Conservation (phyloP, 805 yeast genomes). For the Ogataea paraovalis region DNA sequence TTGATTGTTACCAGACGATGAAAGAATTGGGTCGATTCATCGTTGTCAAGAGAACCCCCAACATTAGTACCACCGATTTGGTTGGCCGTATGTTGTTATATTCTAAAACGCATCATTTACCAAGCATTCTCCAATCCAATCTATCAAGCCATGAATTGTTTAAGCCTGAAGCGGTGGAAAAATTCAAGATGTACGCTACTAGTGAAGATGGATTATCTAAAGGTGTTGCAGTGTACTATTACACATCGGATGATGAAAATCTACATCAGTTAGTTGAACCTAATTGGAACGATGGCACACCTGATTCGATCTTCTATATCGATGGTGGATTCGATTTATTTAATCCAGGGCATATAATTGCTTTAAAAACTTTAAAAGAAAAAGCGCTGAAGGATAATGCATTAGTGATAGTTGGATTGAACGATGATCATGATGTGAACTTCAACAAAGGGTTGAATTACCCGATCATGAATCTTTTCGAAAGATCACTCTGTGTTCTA, state of each 20-base stretch:
- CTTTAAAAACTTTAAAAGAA: constrained; percentile 47
- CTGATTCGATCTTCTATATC: constrained; percentile 44
- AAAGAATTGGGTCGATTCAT: constrained; percentile 82
- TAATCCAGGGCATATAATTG: constrained; percentile 88
- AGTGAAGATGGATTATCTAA: constrained; percentile 54
- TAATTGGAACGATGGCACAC: constrained; percentile 13
- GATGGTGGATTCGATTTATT: constrained; percentile 90
- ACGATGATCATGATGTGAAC: constrained; percentile 55
- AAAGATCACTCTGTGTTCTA: constrained; percentile 80
- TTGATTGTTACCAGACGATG: constrained; percentile 83
- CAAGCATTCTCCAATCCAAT: constrained; percentile 20
- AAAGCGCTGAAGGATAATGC: constrained; percentile 36
- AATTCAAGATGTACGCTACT: constrained; percentile 55
- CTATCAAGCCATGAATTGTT: constrained; percentile 22
- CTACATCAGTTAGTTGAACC: constrained; percentile 35
- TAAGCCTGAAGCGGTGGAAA: constrained; percentile 34
- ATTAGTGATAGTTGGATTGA: constrained; percentile 63
- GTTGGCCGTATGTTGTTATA: constrained; percentile 80
- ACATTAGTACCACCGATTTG: constrained; percentile 91
- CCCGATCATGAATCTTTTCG: constrained; percentile 85
- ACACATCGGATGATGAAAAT: constrained; percentile 28
- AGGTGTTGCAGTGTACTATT: constrained; percentile 55
- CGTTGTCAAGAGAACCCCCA: constrained; percentile 91
- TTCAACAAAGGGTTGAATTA: constrained; percentile 55
- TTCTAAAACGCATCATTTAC: constrained; percentile 55